Evolutionary conservation across 352 stramenopile species (phyloP).

Genomic region (Achlya hypogyna): DNA sequence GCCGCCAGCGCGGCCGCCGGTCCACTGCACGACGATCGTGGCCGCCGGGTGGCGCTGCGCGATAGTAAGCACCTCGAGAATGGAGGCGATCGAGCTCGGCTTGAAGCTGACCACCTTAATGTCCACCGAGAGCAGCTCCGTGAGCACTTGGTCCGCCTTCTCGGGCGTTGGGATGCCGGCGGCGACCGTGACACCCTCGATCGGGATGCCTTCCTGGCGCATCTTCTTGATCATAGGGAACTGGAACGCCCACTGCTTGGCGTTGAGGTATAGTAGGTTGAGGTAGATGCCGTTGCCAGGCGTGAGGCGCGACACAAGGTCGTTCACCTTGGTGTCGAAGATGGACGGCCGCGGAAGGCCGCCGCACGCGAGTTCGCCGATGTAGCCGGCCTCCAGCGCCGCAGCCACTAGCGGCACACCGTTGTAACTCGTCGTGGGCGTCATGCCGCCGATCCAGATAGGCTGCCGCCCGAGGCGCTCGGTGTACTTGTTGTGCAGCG

Average conservation of each 20-base stretch:
- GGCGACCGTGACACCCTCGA: slow-evolving; percentile 84
- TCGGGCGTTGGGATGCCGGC: slow-evolving; percentile 75
- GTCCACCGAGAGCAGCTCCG: slow-evolving; percentile 42
- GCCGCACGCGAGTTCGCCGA: slow-evolving; percentile 66
- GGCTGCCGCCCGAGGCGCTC: slow-evolving; percentile 61
- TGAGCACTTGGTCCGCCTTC: slow-evolving; percentile 71
- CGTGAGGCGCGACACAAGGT: slow-evolving; percentile 63
- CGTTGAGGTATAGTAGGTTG: slow-evolving; percentile 87
- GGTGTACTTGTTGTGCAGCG: slow-evolving; percentile 56
- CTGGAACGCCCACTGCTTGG: slow-evolving; percentile 84
- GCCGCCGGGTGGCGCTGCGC: slow-evolving; percentile 45
- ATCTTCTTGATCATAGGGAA: slow-evolving; percentile 82
- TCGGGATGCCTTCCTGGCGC: slow-evolving; percentile 63
- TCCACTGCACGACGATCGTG: slow-evolving; percentile 84
- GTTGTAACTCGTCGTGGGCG: slow-evolving; percentile 68
- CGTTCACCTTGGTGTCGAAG: slow-evolving; percentile 55
- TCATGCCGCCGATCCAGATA: slow-evolving; percentile 80
- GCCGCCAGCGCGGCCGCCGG: slow-evolving; percentile 67
- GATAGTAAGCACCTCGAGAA: slow-evolving; percentile 71
- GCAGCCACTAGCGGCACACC: slow-evolving; percentile 77
- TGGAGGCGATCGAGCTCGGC: slow-evolving; percentile 66
- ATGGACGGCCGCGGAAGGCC: slow-evolving; percentile 57
- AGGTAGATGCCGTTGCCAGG: slow-evolving; percentile 67
- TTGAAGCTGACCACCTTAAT: slow-evolving; percentile 83
- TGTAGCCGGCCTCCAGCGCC: slow-evolving; percentile 69